Base-by-base conservation (phyloP, 306 rosid genomes). In the Lathyrus aphaca region DNA sequence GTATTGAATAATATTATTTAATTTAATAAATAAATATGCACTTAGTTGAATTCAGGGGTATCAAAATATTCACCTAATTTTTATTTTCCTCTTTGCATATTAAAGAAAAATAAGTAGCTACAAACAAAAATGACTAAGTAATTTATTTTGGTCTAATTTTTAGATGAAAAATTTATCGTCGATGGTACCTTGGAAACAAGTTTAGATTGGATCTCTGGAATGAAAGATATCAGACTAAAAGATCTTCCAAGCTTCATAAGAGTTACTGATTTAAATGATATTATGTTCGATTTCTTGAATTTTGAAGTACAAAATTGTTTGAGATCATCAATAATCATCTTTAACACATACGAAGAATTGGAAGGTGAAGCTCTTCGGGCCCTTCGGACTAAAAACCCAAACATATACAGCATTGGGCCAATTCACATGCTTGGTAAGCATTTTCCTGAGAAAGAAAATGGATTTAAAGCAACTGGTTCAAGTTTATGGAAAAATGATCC, bases 311-410 rank as follows among this genome's bases (percentile, higher is more conserved):
- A 6, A 13, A 45, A 60, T 2, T 44, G 60, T 18, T 45, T 71
- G 60, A 46, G 0, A 32, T 59, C 76, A 12, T 45, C 76, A 1
- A 1, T 17, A 17, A 71, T 71, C 16, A 71, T 71, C 37, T 30
- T 71, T 5, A 71, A 71, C 68, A 17, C 76, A 13, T 45, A 45
- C 1, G 49, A 71, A 59, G 76, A 72, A 38, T 35, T 72, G 51
- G 76, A 72, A 6, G 12, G 2, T 0, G 69, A 60, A 14, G 29
- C 49, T 5, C 11, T 71, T 30, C 19, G 57, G 13, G 6, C 18
- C 30, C 58, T 71, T 18, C 12, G 12, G 13, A 14, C 39, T 13
- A 46, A 14, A 0, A 46, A 60, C 13, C 69, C 76, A 2, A 72
- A 60, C 10, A 46, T 72, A 9, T 72, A 72, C 5, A 19, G 6